Evolutionary conservation across 2,329 filamentous ascomycete species (phyloP), one percentile per base, ranked within the genome.

Genomic region (Sarocladiaceae sp.): DNA sequence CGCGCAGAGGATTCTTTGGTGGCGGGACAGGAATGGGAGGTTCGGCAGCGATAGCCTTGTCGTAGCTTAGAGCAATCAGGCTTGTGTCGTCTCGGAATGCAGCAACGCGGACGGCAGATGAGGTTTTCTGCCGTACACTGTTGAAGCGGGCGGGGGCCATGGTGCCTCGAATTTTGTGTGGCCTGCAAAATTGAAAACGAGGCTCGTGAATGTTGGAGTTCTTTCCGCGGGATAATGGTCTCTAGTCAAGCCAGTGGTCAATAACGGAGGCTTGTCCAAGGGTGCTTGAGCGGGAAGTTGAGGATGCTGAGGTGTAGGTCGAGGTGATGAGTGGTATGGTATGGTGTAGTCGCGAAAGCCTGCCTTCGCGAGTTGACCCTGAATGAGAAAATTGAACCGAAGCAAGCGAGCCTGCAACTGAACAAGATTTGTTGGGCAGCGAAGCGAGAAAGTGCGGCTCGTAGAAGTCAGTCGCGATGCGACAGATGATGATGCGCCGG

Each of bases 21-120:
- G 44, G 44, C 18, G 26, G 47, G 10, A 50, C 15, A 17, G 47
- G 47, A 26, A 50, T 37, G 12, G 47, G 47, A 50, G 47, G 78
- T 64, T 79, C 76, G 46, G 78, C 78, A 59, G 78, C 74, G 49
- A 76, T 68, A 31, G 79, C 81, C 65, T 84, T 76, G 62, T 86
- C 82, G 68, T 86, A 85, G 53, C 79, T 77, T 52, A 85, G 61
- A 46, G 75, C 75, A 54, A 84, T 72, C 58, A 84, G 64, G 57
- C 65, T 68, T 37, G 71, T 66, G 58, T 80, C 78, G 60, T 77
- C 75, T 54, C 73, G 70, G 60, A 79, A 66, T 29, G 63, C 62
- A 17, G 60, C 55, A 54, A 59, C 63, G 39, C 59, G 59, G 55
- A 67, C 62, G 53, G 65, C 57, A 18, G 73, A 64, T 55, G 67